Base-by-base conservation (phyloP, 2,329 filamentous ascomycete genomes). In the Aspergillus ustus region DNA sequence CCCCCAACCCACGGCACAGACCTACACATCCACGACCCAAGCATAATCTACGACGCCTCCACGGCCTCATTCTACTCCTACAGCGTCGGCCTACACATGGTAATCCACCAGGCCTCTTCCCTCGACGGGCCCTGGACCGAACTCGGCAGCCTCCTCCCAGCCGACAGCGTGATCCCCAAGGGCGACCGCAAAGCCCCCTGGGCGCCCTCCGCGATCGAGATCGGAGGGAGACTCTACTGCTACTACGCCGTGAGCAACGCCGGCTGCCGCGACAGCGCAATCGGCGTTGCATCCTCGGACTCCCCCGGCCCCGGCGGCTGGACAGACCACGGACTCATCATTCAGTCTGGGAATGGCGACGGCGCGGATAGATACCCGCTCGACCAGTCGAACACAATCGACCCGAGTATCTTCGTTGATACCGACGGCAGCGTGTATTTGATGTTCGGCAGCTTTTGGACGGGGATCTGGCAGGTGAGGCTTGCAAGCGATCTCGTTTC, bases 391-490 rank as follows among this genome's bases (percentile, higher is more conserved):
- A 88, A 88, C 66, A 82, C 84, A 48, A 87, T 92, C 69, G 90
- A 88, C 67, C 76, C 82, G 2, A 84, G 83, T 60, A 73, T 87
- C 4, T 69, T 87, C 57, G 66, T 79, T 13, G 76, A 76, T 44
- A 52, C 59, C 1, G 68, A 72, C 25, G 67, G 68, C 3, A 66
- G 68, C 5, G 83, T 81, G 64, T 82, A 81, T 61, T 74, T 88
- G 68, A 85, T 80, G 55, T 91, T 89, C 63, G 89, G 89, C 48
- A 89, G 85, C 48, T 91, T 90, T 80, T 92, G 88, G 88, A 76
- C 78, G 6, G 84, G 87, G 66, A 82, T 91, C 64, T 89, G 86
- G 79, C 84, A 87, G 70, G 83, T 87, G 1, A 74, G 79, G 40
- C 80, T 90, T 62, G 63, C 61, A 8, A 43, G 65, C 2, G 69